Evolutionary conservation across 2,329 filamentous ascomycete genomes (phyloP).

Genomic region (Colletotrichum tropicicola): DNA sequence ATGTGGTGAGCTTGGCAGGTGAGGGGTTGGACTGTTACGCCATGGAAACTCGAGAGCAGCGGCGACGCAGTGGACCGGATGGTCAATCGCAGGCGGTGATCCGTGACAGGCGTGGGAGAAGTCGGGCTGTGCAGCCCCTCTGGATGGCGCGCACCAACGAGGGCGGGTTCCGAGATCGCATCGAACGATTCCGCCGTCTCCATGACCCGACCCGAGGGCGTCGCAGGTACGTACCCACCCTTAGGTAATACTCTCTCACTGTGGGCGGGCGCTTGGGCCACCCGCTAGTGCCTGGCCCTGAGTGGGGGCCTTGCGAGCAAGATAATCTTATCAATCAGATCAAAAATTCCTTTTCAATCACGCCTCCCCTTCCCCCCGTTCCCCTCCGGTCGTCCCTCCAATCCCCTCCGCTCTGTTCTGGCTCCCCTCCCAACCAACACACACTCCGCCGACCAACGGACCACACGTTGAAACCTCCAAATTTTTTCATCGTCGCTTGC

Average conservation of each 20-base stretch:
- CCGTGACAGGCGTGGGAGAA: slow-evolving; percentile 6
- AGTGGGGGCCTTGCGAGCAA: slow-evolving; percentile 23
- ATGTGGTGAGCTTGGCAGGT: slow-evolving; percentile 13
- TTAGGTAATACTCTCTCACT: not conserved
- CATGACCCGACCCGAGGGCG: slow-evolving; percentile 4
- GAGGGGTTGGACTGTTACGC: slow-evolving; percentile 18
- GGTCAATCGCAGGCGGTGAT: slow-evolving; percentile 14
- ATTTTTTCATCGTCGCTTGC: not conserved
- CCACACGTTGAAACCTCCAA: not conserved
- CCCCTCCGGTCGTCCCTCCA: slow-evolving; percentile 35
- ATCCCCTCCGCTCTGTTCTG: slow-evolving; percentile 30
- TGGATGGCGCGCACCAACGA: not conserved
- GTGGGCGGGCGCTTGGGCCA: not conserved
- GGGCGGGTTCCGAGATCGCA: slow-evolving; percentile 25
- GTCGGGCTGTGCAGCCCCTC: slow-evolving; percentile 12
- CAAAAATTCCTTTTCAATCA: slow-evolving; percentile 33
- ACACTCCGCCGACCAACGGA: not conserved
- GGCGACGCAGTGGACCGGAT: slow-evolving; percentile 4
- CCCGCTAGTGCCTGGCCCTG: slow-evolving; percentile 17
- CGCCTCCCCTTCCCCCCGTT: slow-evolving; percentile 5
- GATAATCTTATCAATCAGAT: slow-evolving; percentile 59
- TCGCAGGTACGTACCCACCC: not conserved
- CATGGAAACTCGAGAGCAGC: not conserved
- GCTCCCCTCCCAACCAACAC: slow-evolving; percentile 5
- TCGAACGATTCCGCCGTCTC: slow-evolving; percentile 20